Conservation (phyloP, 768 basidiomycete species). For the Rhizopogon vesiculosus region DNA sequence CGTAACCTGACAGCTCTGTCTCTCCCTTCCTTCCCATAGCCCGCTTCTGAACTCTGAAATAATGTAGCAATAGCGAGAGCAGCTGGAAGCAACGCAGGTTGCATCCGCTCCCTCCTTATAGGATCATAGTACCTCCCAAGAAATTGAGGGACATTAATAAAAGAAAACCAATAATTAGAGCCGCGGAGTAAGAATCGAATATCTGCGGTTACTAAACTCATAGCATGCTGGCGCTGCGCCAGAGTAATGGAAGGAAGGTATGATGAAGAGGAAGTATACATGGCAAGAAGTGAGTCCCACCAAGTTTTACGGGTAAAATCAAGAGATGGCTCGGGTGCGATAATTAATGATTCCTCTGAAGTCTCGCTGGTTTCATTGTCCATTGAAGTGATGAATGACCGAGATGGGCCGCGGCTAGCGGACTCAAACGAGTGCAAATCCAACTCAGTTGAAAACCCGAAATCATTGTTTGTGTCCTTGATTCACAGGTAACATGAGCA, state of each 20-base stretch:
- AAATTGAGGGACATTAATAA: conserved; percentile 68
- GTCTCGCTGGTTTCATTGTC: conserved; percentile 10
- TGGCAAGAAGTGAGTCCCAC: conserved; percentile 67
- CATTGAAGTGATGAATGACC: conserved; percentile 8
- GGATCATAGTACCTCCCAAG: conserved; percentile 56
- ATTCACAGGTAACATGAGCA: conserved; percentile 19
- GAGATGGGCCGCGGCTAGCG: background rate
- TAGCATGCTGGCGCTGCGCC: conserved; percentile 42
- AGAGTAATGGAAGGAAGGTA: conserved; percentile 30
- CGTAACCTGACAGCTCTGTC: conserved; percentile 54
- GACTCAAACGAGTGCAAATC: conserved; percentile 1
- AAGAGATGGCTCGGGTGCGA: conserved; percentile 56
- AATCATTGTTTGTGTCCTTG: conserved; percentile 14
- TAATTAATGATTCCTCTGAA: conserved; percentile 14
- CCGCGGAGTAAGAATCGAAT: conserved; percentile 59
- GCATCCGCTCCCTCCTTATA: conserved; percentile 47
- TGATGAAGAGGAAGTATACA: conserved; percentile 40
- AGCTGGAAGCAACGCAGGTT: conserved; percentile 62
- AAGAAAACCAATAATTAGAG: conserved; percentile 71
- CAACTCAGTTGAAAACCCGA: conserved; percentile 4
- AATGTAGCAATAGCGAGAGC: conserved; percentile 63
- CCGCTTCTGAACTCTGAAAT: conserved; percentile 65
- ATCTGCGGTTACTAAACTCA: conserved; percentile 46
- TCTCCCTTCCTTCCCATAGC: conserved; percentile 45
- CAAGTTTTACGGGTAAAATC: conserved; percentile 68